Percentiles rank a stretch among this genome's conserved stretches.
phyloP scores from a whole-genome alignment of 139 green algal genomes.

The Chlorella sorokiniana region DNA sequence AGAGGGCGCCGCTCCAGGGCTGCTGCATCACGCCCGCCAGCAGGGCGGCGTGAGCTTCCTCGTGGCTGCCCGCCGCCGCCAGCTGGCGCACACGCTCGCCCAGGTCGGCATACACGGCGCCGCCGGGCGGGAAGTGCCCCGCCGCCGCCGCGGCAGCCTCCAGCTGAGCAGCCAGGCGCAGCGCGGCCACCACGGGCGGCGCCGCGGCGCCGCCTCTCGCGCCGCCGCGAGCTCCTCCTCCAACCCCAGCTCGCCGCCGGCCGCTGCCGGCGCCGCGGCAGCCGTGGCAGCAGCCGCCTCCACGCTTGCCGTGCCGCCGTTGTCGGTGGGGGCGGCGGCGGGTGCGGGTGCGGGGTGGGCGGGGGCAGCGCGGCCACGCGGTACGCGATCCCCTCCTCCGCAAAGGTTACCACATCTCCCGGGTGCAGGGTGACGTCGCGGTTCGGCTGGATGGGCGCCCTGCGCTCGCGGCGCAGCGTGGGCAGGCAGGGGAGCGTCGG shows the following conservation, averaged over 20 bases:
- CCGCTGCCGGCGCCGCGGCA: not conserved
- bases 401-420: constrained; percentile 48
- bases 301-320: not conserved
- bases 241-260: not conserved
- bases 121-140: constrained; percentile 36
- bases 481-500: too few relatives aligned
- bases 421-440: constrained; percentile 39
- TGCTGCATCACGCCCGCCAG: constrained; percentile 28
- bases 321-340: not conserved
- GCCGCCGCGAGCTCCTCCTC: not conserved
- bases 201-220: not conserved
- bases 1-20: constrained; percentile 36
- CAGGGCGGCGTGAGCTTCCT: constrained; percentile 38
- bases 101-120: not conserved
- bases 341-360: not conserved
- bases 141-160: constrained; percentile 34
- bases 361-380: constrained; percentile 23
- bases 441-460: constrained; percentile 3
- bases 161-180: constrained; percentile 14
- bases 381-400: constrained; percentile 39
- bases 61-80: constrained; percentile 28
- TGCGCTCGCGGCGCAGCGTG: not conserved
- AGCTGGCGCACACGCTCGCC: not conserved
- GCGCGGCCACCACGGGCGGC: constrained; percentile 17
- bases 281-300: not conserved